Evolutionary conservation across 2,329 filamentous ascomycete genomes (phyloP).

Genomic region (Penicillium sp.): DNA sequence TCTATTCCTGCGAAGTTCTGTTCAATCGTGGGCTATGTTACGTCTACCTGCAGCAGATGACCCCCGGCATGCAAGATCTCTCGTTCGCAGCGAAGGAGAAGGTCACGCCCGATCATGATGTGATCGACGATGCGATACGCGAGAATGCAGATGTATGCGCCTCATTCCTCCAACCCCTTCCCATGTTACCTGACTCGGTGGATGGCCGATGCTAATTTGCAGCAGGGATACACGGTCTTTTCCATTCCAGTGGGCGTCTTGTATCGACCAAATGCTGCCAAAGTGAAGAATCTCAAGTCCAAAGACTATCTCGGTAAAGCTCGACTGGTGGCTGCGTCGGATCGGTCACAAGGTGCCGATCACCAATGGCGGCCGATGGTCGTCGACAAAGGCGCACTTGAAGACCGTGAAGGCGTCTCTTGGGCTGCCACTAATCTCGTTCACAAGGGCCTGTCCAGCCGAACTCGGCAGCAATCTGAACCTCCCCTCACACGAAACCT

Average conservation of each 20-base stretch:
- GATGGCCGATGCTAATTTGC: not conserved
- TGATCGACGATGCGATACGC: constrained; percentile 93
- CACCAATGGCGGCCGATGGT: constrained; percentile 74
- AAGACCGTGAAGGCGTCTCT: constrained; percentile 84
- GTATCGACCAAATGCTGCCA: constrained; percentile 92
- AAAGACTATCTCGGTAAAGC: constrained; percentile 98
- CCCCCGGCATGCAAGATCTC: constrained; percentile 85
- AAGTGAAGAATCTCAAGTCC: constrained; percentile 95
- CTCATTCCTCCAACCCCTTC: not conserved
- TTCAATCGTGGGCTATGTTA: constrained; percentile 98
- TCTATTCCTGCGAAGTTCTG: constrained; percentile 94
- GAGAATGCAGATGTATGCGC: constrained; percentile 76
- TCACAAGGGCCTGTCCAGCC: constrained; percentile 72
- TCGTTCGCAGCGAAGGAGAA: constrained; percentile 91
- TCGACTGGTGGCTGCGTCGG: constrained; percentile 82
- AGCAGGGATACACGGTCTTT: constrained; percentile 92
- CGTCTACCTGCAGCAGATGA: constrained; percentile 89
- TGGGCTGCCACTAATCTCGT: constrained; percentile 91
- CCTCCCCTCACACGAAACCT: constrained; percentile 71
- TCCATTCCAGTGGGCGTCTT: constrained; percentile 94
- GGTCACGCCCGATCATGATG: constrained; percentile 90
- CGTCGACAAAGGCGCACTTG: constrained; percentile 51
- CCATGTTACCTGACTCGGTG: not conserved
- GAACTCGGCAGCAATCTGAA: constrained; percentile 73
- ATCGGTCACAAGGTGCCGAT: constrained; percentile 59